Evolutionary conservation across 1,284 basidiomycete genomes (phyloP).

Genomic region (Apiotrichum mycotoxinovorans): DNA sequence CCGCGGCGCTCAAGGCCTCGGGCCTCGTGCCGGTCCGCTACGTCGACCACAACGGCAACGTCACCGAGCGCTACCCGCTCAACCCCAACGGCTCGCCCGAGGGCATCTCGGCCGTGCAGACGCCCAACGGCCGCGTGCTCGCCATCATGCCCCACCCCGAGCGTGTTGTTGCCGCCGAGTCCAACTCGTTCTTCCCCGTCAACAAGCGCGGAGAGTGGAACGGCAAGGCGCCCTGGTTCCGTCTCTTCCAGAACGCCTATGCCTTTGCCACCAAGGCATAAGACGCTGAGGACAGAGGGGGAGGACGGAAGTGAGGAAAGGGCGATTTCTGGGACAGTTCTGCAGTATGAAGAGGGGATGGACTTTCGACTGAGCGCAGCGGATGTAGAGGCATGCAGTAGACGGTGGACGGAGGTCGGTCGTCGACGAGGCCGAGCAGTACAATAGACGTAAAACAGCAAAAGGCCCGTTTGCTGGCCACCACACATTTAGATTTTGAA

Average conservation of each 20-base stretch:
- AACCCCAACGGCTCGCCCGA: slow-evolving; percentile 92
- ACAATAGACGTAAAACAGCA: no score
- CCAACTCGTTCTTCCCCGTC: slow-evolving; percentile 79
- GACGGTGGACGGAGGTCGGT: no score
- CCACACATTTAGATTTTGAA: no score
- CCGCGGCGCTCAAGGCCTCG: slow-evolving; percentile 52
- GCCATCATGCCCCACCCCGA: slow-evolving; percentile 97
- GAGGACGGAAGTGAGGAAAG: neutral
- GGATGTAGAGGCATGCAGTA: no score
- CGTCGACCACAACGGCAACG: slow-evolving; percentile 63
- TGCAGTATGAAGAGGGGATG: no score
- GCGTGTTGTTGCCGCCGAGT: slow-evolving; percentile 68
- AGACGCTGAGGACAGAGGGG: neutral
- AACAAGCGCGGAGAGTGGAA: slow-evolving; percentile 62
- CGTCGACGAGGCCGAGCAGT: no score
- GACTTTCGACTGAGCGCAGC: no score
- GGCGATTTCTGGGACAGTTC: no score
- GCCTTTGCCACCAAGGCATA: slow-evolving; percentile 40
- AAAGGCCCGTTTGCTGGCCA: no score
- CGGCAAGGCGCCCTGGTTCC: slow-evolving; percentile 86
- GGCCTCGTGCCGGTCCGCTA: slow-evolving; percentile 70
- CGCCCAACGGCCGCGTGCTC: slow-evolving; percentile 78
- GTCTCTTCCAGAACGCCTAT: slow-evolving; percentile 84
- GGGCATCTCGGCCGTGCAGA: slow-evolving; percentile 85
- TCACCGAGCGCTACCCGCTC: slow-evolving; percentile 76